These are phyloP conservation scores for Wallacemonas rigidus DNA, from an alignment of 208 protist species.

Conservation along the genomic window DNA sequence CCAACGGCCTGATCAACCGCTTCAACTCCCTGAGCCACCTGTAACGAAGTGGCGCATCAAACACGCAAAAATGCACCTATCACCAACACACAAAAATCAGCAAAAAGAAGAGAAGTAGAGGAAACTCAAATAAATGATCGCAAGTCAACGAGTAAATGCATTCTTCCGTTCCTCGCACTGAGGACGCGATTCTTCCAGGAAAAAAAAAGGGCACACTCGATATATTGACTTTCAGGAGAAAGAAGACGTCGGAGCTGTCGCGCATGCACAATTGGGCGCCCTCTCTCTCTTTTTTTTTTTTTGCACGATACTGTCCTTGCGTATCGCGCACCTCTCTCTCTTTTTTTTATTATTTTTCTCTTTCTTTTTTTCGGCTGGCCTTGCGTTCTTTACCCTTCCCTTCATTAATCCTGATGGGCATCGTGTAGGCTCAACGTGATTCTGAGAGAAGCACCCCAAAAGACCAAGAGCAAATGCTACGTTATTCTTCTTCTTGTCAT, in stretches of 20 bases:
- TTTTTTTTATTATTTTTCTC: too few relatives aligned
- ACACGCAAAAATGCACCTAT: slow-evolving; percentile 16
- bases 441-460: not conserved
- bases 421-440: not conserved
- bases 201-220: too few relatives aligned
- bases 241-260: too few relatives aligned
- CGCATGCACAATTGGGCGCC: too few relatives aligned
- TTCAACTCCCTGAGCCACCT: slow-evolving; percentile 82
- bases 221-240: too few relatives aligned
- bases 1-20: slow-evolving; percentile 95
- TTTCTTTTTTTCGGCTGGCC: too few relatives aligned
- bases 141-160: too few relatives aligned
- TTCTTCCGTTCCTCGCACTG: too few relatives aligned
- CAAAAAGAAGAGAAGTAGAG: not conserved
- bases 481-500: not conserved
- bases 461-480: not conserved
- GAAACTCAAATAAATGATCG: too few relatives aligned
- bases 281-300: slow-evolving; percentile 19
- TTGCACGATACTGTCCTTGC: not conserved
- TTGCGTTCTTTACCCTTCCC: too few relatives aligned
- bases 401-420: not conserved
- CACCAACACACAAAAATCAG: slow-evolving; percentile 8
- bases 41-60: slow-evolving; percentile 20
- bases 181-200: too few relatives aligned
- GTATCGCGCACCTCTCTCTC: too few relatives aligned